Evolutionary conservation across 306 rosid genomes (phyloP), one percentile per base, ranked within the genome.

Genomic region (Trichosanthes cucumerina): DNA sequence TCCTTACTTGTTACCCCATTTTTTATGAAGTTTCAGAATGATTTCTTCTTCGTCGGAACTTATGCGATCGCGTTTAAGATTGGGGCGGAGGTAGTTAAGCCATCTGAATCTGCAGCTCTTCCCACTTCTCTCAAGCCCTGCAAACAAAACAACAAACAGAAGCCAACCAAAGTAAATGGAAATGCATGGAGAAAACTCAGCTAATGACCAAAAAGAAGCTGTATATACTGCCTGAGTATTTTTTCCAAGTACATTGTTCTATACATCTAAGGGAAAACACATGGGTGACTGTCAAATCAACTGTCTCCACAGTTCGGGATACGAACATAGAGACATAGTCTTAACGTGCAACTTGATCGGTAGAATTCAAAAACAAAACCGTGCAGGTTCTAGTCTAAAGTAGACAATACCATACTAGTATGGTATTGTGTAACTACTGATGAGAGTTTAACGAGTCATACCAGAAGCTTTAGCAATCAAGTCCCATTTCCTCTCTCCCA

Each of bases 101-200:
- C 95, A 91, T 83, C 97, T 79, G 76, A 91, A 81, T 81, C 98
- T 89, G 80, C 98, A 93, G 74, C 98, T 93, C 83, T 89, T 90
- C 39, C 98, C 97, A 85, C 92, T 88, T 82, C 98, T 89, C 84
- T 63, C 82, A 4, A 93, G 86, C 7, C 97, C 98, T 91, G 62
- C 28, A 24, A 16, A 65, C 14, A 65, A 65, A 36, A 36, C 7
- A 36, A 38, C 44, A 33, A 36, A 64, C 36, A 26, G 5, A 3
- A 18, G 38, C 39, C 19, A 13, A 28, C 10, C 38, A 60, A 14
- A 14, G 16, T 60, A 60, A 60, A 26, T n/a, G 16, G 28, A 60
- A 60, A 60, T 60, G 1, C 41, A 60, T 28, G 11, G 9, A 60
- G 39, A 60, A 60, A 59, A 59, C 66, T 59, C 26, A 15, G 19